phyloP scores from a whole-genome alignment of 2,329 filamentous ascomycete genomes.

The Colletotrichum simmondsii region DNA sequence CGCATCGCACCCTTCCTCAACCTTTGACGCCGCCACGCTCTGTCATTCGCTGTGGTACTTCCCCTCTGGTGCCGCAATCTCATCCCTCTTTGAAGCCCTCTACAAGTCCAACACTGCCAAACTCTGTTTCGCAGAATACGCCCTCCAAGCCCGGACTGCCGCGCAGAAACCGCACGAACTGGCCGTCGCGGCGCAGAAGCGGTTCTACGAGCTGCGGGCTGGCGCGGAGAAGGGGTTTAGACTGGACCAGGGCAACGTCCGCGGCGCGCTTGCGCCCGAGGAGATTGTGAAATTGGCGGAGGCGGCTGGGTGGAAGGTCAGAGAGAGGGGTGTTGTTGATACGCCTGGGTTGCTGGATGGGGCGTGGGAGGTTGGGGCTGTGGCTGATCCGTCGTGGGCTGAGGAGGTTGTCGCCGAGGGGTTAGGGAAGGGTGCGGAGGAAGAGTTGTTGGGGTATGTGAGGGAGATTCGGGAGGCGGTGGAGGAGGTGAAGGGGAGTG shows the following conservation, averaged over 20 bases:
- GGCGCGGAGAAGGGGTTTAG: constrained; percentile 1
- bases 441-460: constrained; percentile 21
- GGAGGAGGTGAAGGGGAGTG: constrained; percentile 9
- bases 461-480: not conserved
- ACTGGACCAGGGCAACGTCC: constrained; percentile 15
- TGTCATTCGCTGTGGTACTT: constrained; percentile 34
- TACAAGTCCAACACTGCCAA: not conserved
- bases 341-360: constrained; percentile 30
- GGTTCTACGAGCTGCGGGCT: constrained; percentile 6
- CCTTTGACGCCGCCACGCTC: constrained; percentile 18
- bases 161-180: constrained; percentile 27
- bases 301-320: constrained; percentile 17
- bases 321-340: constrained; percentile 11
- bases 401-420: constrained; percentile 10
- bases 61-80: constrained; percentile 1
- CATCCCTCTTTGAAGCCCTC: constrained; percentile 11
- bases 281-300: constrained; percentile 17
- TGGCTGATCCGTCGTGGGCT: constrained; percentile 14
- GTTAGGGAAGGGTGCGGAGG: constrained; percentile 3
- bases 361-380: constrained; percentile 26
- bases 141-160: not conserved
- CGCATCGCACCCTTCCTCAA: not conserved
- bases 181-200: constrained; percentile 20
- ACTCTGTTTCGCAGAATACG: constrained; percentile 31
- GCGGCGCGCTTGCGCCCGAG: constrained; percentile 23